phyloP scores from a whole-genome alignment of 2,329 filamentous ascomycete species.

The Pseudodiploospora longispora region DNA sequence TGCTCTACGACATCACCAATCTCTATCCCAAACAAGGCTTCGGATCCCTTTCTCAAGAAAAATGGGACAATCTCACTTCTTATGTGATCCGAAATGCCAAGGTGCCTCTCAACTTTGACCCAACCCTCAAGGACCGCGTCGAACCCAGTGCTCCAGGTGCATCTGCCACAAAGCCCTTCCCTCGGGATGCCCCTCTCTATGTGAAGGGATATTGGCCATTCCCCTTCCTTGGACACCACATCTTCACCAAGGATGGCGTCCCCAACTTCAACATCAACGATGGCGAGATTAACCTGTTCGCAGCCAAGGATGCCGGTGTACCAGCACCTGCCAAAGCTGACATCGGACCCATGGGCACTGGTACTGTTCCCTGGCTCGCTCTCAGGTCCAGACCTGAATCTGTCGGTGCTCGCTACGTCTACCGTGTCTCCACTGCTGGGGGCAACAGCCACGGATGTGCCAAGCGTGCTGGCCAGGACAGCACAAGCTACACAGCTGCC shows the following conservation, averaged over 20 bases:
- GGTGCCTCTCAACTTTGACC: constrained; percentile 41
- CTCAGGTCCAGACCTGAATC: constrained; percentile 35
- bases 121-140: constrained; percentile 16
- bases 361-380: constrained; percentile 48
- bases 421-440: constrained; percentile 48
- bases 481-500: constrained; percentile 46
- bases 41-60: constrained; percentile 27
- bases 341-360: constrained; percentile 37
- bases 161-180: constrained; percentile 38
- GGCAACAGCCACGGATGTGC: constrained; percentile 38
- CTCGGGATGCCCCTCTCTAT: constrained; percentile 26
- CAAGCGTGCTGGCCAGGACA: constrained; percentile 32
- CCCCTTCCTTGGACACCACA: constrained; percentile 55
- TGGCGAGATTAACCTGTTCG: constrained; percentile 30
- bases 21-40: constrained; percentile 40
- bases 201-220: constrained; percentile 30
- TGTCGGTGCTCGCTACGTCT: constrained; percentile 34
- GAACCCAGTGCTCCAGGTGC: constrained; percentile 30
- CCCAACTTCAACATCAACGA: constrained; percentile 53
- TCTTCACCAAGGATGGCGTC: constrained; percentile 45
- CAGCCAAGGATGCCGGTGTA: constrained; percentile 40
- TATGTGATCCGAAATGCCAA: constrained; percentile 31
- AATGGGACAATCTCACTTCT: constrained; percentile 33
- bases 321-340: constrained; percentile 43
- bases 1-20: constrained; percentile 48